Base-by-base conservation (phyloP, 2,329 filamentous ascomycete species). In the Helotiales sp. region DNA sequence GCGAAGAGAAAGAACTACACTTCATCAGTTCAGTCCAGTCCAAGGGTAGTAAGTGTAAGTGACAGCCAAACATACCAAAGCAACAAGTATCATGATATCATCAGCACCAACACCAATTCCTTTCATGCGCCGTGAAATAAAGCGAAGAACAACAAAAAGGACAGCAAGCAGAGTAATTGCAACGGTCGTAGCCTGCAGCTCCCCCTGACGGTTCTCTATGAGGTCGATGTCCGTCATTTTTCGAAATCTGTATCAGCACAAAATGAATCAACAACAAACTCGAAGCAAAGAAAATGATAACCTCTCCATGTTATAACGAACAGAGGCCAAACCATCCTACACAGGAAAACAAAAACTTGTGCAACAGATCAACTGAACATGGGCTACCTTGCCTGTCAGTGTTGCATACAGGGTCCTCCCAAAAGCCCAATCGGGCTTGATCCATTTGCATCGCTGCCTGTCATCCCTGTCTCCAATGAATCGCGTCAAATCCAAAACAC, bases 1-100 rank as follows among this genome's bases (percentile, higher is more conserved):
- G 37, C 30, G 6, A 60, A 45, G 10, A 60, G 37, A 10, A 47
- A 45, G 20, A 45, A 43, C 28, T 50, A 37, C 1, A 37, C 10
- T 4, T 49, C 6, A 20, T 37, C 20, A 37, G 20, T 40, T 37
- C 8, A 13, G 26, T 1, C 7, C 17, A 55, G 17, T 10, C 26
- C 24, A n/a, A n/a, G 15, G 50, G 26, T n/a, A 20, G 15, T 32
- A 13, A 13, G 22, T n/a, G n/a, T 40, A 40, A 40, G 11, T 43
- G 40, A 20, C 17, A 24, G 3, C 22, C 15, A 26, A 10, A 50
- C 40, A 22, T 58, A 64, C 62, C n/a, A 43, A 58, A 28, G 62
- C 52, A n/a, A 64, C 22, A 45, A 64, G n/a, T 30, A 64, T 64
- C 11, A 59, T 40, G 7, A 43, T n/a, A 59, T 64, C 54, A 58